These are phyloP conservation scores for Scedosporium dehoogii DNA, from an alignment of 2,329 filamentous ascomycete genomes.

Conservation along the genomic window DNA sequence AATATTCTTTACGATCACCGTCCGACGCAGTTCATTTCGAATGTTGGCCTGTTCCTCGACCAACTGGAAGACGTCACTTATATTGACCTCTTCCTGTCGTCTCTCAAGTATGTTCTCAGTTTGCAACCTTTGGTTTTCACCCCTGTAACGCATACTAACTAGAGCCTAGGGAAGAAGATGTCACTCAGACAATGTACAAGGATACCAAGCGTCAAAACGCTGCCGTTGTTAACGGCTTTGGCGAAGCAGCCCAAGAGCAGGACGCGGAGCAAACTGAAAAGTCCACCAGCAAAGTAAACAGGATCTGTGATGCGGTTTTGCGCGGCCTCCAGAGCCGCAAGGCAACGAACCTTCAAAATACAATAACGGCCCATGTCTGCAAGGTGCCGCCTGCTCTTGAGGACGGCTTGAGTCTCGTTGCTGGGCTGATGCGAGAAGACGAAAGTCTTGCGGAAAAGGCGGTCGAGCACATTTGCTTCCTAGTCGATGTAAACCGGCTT, in stretches of 20 bases:
- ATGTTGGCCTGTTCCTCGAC: constrained; percentile 66
- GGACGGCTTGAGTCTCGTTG: constrained; percentile 71
- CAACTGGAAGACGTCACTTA: constrained; percentile 74
- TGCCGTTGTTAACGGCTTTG: constrained; percentile 7
- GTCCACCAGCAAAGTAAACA: constrained; percentile 61
- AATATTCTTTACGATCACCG: constrained; percentile 93
- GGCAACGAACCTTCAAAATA: constrained; percentile 68
- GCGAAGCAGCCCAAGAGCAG: not conserved
- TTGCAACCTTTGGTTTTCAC: not conserved
- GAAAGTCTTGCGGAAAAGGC: constrained; percentile 72
- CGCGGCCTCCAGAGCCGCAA: constrained; percentile 52
- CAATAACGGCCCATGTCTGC: constrained; percentile 90
- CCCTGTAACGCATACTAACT: constrained; percentile 15
- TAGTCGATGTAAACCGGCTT: constrained; percentile 83
- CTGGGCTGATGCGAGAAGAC: constrained; percentile 59
- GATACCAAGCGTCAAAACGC: constrained; percentile 54
- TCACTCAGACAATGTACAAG: constrained; percentile 86
- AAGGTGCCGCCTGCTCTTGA: constrained; percentile 86
- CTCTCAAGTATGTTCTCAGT: constrained; percentile 52
- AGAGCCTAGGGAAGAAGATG: constrained; percentile 66
- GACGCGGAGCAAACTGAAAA: not conserved
- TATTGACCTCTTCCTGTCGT: constrained; percentile 85
- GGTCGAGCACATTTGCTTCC: constrained; percentile 94
- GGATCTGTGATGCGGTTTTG: constrained; percentile 78
- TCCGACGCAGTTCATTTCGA: constrained; percentile 74